phyloP scores from a whole-genome alignment of 352 stramenopile species.

The Pythium apleroticum region DNA sequence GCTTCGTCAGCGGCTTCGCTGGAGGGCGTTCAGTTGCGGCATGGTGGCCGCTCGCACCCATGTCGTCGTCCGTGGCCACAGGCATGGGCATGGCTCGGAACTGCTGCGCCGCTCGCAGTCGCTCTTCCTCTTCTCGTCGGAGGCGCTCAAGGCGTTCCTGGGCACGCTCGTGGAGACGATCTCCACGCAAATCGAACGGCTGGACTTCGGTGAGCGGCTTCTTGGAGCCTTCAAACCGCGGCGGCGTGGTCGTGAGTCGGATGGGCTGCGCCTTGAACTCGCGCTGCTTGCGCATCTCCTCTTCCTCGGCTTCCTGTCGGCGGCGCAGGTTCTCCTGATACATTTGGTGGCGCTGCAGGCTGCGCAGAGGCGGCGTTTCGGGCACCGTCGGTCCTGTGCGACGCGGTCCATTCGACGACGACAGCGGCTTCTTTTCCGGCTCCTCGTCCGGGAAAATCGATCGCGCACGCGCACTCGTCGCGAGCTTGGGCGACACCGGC shows the following conservation, averaged over 20 bases:
- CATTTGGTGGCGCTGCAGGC: slow-evolving; percentile 64
- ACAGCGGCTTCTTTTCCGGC: slow-evolving; percentile 39
- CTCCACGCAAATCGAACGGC: slow-evolving; percentile 59
- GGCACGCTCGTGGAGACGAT: slow-evolving; percentile 57
- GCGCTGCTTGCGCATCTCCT: slow-evolving; percentile 50
- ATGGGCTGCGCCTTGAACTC: slow-evolving; percentile 79
- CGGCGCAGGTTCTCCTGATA: slow-evolving; percentile 76
- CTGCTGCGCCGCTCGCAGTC: slow-evolving; percentile 33
- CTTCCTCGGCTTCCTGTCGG: slow-evolving; percentile 53
- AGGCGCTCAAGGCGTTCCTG: slow-evolving; percentile 57
- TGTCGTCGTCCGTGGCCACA: slow-evolving; percentile 22
- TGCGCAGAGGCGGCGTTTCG: slow-evolving; percentile 72
- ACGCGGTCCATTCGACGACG: slow-evolving; percentile 17
- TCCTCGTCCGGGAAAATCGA: slow-evolving; percentile 10
- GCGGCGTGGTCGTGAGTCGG: slow-evolving; percentile 49
- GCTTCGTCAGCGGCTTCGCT: slow-evolving; percentile 19
- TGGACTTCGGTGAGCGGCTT: slow-evolving; percentile 69
- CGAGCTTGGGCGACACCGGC: slow-evolving; percentile 43
- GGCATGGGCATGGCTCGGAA: slow-evolving; percentile 78
- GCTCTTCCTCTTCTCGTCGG: slow-evolving; percentile 59
- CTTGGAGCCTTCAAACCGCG: slow-evolving; percentile 65
- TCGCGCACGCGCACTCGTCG: slow-evolving; percentile 38
- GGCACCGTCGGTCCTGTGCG: slow-evolving; percentile 49
- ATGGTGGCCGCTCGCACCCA: background rate
- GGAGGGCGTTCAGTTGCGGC: background rate